Base-by-base conservation (phyloP, 768 basidiomycete genomes). In the Kwoniella heveanensis region DNA sequence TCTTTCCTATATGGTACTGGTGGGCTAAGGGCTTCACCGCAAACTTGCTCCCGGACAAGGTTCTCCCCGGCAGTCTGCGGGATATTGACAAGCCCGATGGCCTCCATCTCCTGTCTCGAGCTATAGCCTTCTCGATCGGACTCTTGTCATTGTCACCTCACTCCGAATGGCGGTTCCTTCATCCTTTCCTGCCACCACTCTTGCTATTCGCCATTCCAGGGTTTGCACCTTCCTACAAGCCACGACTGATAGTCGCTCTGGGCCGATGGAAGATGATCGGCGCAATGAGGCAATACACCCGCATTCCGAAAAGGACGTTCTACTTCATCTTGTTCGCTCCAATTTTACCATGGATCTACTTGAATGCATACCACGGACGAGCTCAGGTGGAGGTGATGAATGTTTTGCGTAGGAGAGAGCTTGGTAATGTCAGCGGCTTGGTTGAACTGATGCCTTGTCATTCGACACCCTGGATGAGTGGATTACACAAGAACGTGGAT, bases 111-210 rank as follows among this genome's bases (percentile, higher is more conserved):
- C 83, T 92, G 73, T 77, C 86, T 0, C 81, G 79, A 2, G 80
- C 83, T 25, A 68, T 88, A 1, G 65, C 81, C 21, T 91, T 90
- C 88, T 87, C 88, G 0, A 77, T 88, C 29, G 71, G 74, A 1
- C 76, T 89, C 6, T 92, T 91, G 77, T 97, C 95, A 8, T 65
- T 89, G 2, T 84, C 90, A 1, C 88, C 89, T 1, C 96, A 99
- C 82, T 98, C 98, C 73, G 96, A 99, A 83, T 97, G 93, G 92
- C 85, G 96, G 8, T 98, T 99, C 81, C 82, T 98, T 7, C 94
- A 97, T 68, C 93, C 95, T 0, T 77, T 97, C 21, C 83, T 98
- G 2, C 94, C 96, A 0, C 79, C 92, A 29, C 81, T 95, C 44
- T 88, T 96, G 69, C 68, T 93, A 22, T 84, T 96, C 64, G 89